These are phyloP conservation scores for Pochonia chlamydosporia DNA, from an alignment of 2,329 filamentous ascomycete species.

Conservation along the genomic window DNA sequence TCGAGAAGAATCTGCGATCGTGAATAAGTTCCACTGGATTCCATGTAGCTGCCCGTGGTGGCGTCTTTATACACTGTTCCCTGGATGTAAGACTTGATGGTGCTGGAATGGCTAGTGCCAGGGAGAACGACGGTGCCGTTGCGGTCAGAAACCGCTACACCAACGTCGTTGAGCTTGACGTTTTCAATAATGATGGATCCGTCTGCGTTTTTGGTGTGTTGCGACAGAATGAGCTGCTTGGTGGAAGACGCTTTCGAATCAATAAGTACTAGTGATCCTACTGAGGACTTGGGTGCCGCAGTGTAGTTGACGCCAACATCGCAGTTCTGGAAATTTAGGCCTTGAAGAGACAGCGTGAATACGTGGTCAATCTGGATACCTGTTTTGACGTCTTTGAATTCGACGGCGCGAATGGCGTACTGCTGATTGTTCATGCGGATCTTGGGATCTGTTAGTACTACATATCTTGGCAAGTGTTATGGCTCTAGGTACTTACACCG, in stretches of 20 bases:
- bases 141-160: constrained; percentile 4
- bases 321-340: constrained; percentile 9
- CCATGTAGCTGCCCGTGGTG: constrained; percentile 7
- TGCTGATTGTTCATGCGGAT: constrained; percentile 11
- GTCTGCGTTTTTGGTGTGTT: constrained; percentile 11
- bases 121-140: constrained; percentile 4
- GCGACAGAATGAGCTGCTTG: constrained; percentile 8
- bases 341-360: constrained; percentile 11
- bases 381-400: constrained; percentile 11
- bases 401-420: constrained; percentile 9
- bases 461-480: too few species aligned
- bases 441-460: not conserved
- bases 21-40: constrained; percentile 6
- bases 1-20: constrained; percentile 8
- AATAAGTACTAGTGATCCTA: constrained; percentile 10
- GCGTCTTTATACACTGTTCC: constrained; percentile 9
- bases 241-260: constrained; percentile 10
- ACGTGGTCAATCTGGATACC: constrained; percentile 10
- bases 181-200: constrained; percentile 12
- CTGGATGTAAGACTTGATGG: constrained; percentile 7
- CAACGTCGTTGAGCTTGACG: constrained; percentile 6
- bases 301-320: constrained; percentile 10
- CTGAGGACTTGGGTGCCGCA: constrained; percentile 7
- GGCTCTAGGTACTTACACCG: constrained; percentile 4
- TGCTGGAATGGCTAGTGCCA: constrained; percentile 3